Conservation (phyloP, 129 eudicot genomes). For the Arctium minus region DNA sequence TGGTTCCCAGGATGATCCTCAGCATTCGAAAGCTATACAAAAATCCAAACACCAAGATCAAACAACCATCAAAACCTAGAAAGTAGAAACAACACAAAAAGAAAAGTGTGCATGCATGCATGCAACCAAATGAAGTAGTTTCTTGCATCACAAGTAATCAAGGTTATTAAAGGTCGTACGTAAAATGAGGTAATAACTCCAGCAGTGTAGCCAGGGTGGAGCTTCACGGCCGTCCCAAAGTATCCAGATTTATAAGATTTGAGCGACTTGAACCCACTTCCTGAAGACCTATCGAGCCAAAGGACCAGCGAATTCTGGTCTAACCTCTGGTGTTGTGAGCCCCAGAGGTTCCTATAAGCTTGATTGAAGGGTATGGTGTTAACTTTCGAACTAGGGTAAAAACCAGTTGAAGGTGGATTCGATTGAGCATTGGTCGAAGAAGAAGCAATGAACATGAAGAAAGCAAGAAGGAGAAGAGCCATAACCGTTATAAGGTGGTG, state of each 20-base stretch:
- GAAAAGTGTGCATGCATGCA: not conserved
- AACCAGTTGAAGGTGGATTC: constrained; percentile 77
- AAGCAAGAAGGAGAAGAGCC: constrained; percentile 32
- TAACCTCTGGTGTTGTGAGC: constrained; percentile 73
- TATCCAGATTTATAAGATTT: constrained; percentile 62
- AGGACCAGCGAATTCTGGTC: constrained; percentile 50
- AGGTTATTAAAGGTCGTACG: constrained; percentile 30
- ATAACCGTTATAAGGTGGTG: not conserved
- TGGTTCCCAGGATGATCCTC: constrained; percentile 75
- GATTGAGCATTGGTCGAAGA: constrained; percentile 45
- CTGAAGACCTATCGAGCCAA: constrained; percentile 77
- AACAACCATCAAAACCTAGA: not conserved
- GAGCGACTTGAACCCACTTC: constrained; percentile 82
- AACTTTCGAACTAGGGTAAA: constrained; percentile 71
- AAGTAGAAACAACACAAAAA: not conserved
- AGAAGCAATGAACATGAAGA: constrained; percentile 32
- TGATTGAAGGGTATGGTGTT: constrained; percentile 48
- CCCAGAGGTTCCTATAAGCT: constrained; percentile 71
- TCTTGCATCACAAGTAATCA: not conserved
- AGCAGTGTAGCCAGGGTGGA: constrained; percentile 89
- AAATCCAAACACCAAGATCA: not conserved
- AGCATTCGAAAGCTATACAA: constrained; percentile 63
- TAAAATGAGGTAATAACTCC: constrained; percentile 83
- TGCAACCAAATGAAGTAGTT: not conserved
- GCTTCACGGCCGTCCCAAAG: constrained; percentile 68